A percentile compares a stretch with the other conserved stretches of the same genome.
Conservation (phyloP, 495 filamentous ascomycete species). For the Alectoria sarmentosa region DNA sequence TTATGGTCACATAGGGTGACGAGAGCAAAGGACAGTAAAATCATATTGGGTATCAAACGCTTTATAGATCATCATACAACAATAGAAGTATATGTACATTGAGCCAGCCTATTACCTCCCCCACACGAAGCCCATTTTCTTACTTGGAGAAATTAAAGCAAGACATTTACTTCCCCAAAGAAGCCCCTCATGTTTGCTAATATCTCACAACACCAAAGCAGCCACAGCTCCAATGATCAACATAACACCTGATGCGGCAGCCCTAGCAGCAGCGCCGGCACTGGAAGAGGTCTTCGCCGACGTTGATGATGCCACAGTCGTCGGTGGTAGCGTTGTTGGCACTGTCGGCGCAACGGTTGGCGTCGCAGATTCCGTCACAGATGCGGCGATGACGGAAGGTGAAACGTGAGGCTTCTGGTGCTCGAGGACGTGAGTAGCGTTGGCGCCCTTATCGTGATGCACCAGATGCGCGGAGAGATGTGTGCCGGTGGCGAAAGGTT, state of each 20-base stretch:
- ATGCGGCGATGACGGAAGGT: conserved; percentile 8
- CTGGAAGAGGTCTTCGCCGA: conserved; percentile 13
- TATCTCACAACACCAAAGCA: conserved; percentile 58
- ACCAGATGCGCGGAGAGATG: neutral
- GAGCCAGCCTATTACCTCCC: neutral
- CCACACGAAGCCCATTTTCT: neutral
- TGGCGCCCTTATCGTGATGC: neutral
- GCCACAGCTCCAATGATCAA: conserved; percentile 47
- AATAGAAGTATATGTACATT: neutral
- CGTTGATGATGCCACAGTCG: conserved; percentile 23
- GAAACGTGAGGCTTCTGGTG: neutral
- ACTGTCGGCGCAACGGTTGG: conserved; percentile 2
- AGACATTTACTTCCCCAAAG: neutral
- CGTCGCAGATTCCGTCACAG: conserved; percentile 14
- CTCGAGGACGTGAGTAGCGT: neutral
- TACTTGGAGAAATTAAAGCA: neutral
- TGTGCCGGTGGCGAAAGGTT: neutral
- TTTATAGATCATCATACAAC: neutral
- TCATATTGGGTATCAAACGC: neutral
- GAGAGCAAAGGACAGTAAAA: neutral
- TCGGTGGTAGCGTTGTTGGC: neutral
- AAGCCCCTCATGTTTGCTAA: neutral
- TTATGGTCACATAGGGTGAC: neutral
- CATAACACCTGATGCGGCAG: neutral
- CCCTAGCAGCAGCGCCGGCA: neutral